These are phyloP conservation scores for Gloeopeniophorella convolvens DNA, from an alignment of 768 basidiomycete genomes.

Conservation along the genomic window DNA sequence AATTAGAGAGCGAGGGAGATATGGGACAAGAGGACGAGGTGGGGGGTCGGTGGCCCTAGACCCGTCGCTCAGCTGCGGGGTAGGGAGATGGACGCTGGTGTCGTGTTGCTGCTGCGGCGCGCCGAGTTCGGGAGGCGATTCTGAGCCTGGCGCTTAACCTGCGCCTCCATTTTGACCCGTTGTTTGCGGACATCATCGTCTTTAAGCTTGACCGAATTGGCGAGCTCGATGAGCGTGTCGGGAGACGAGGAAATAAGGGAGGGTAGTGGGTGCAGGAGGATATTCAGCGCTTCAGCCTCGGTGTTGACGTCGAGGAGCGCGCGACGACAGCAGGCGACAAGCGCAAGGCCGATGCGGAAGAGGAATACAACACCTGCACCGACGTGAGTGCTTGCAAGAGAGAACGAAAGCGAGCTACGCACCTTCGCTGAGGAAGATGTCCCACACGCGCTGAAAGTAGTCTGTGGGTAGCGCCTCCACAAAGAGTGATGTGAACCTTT, in stretches of 20 bases:
- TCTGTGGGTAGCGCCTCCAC: slow-evolving; percentile 58
- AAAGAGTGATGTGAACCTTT: slow-evolving; percentile 70
- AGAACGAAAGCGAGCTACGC: slow-evolving; percentile 13
- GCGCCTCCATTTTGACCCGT: slow-evolving; percentile 68
- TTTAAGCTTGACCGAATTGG: slow-evolving; percentile 61
- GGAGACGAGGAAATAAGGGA: slow-evolving; percentile 50
- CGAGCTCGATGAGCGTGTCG: slow-evolving; percentile 57
- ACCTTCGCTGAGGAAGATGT: slow-evolving; percentile 80
- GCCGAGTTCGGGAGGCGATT: slow-evolving; percentile 23
- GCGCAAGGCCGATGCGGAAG: slow-evolving; percentile 63
- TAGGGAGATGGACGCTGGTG: slow-evolving; percentile 24
- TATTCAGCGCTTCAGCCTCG: slow-evolving; percentile 40
- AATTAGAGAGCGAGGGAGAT: background rate
- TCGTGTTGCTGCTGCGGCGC: background rate
- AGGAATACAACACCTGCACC: slow-evolving; percentile 61
- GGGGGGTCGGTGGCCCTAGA: background rate
- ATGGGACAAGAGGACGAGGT: background rate
- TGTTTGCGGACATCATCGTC: slow-evolving; percentile 77
- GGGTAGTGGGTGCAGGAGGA: slow-evolving; percentile 46
- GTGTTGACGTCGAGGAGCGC: slow-evolving; percentile 45
- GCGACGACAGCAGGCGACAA: slow-evolving; percentile 55
- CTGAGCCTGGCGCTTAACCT: slow-evolving; percentile 54
- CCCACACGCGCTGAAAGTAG: slow-evolving; percentile 72
- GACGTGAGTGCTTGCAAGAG: background rate
- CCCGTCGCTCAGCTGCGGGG: slow-evolving; percentile 21